A percentile compares a stretch with the other conserved stretches of the same genome.
These are phyloP conservation scores for Lactarius akahatsu DNA, from an alignment of 768 basidiomycete genomes.

Conservation along the genomic window DNA sequence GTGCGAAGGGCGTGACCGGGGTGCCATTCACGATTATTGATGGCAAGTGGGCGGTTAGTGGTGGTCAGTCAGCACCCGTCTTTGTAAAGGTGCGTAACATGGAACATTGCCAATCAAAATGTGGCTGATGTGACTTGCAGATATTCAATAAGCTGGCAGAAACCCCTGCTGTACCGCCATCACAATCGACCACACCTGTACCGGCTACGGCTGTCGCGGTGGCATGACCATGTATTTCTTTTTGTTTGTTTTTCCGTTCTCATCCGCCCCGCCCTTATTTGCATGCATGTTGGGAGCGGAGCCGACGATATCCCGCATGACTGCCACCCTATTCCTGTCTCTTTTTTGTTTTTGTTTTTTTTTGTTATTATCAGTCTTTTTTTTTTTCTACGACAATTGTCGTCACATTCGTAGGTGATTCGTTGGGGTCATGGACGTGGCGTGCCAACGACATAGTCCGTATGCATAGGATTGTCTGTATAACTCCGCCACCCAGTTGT, in stretches of 20 bases:
- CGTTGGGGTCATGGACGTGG: constrained; percentile 4
- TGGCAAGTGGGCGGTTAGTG: constrained; percentile 73
- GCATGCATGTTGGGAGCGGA: constrained; percentile 2
- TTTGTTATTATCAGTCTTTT: constrained; percentile 1
- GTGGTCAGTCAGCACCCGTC: constrained; percentile 69
- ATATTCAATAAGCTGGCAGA: constrained; percentile 29
- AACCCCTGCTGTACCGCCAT: constrained; percentile 15
- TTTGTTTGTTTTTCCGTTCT: neutral
- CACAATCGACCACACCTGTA: constrained; percentile 17
- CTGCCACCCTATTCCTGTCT: neutral
- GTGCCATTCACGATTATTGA: constrained; percentile 82
- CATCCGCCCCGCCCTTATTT: constrained; percentile 1
- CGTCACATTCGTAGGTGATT: constrained; percentile 8
- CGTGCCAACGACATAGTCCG: neutral
- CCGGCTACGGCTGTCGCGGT: constrained; percentile 22
- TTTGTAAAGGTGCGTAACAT: constrained; percentile 56
- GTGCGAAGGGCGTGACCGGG: constrained; percentile 67
- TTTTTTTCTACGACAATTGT: neutral
- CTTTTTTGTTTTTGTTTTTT: neutral
- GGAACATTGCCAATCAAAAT: neutral
- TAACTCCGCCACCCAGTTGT: neutral
- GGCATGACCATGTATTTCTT: constrained; percentile 13
- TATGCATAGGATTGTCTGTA: neutral
- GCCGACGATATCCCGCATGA: constrained; percentile 25
- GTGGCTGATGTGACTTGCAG: constrained; percentile 7